phyloP scores from a whole-genome alignment of 2,329 filamentous ascomycete species.

The Trichoderma citrinoviride region DNA sequence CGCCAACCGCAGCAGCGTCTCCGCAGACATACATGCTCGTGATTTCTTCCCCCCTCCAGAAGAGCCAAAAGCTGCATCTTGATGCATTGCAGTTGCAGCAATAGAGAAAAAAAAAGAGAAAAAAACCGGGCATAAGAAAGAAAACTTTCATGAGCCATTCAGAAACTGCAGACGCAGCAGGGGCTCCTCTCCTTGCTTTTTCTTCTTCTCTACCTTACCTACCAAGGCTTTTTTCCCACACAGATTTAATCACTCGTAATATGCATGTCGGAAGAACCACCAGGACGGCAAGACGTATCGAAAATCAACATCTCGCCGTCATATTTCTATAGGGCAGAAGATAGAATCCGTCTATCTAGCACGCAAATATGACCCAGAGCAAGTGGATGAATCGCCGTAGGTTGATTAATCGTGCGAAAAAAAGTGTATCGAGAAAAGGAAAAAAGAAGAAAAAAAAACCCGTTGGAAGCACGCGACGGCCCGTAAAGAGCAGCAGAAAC shows the following conservation, averaged over 20 bases:
- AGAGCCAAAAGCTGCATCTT: neutral
- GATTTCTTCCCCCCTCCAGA: neutral
- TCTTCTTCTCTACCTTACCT: neutral
- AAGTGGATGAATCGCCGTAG: constrained; percentile 51
- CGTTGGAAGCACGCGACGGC: neutral
- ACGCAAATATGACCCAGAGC: constrained; percentile 60
- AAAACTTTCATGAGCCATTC: neutral
- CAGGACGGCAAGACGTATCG: constrained; percentile 28
- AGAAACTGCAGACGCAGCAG: neutral
- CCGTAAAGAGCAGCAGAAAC: neutral
- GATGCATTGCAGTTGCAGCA: neutral
- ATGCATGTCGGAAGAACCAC: constrained; percentile 35
- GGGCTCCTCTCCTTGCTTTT: neutral
- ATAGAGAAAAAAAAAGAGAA: too few species aligned
- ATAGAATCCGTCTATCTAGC: constrained; percentile 45
- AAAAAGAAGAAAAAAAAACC: constrained; percentile 26
- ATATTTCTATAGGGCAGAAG: constrained; percentile 28
- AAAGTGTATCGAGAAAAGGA: constrained; percentile 36
- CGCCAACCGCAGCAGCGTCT: neutral
- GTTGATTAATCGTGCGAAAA: constrained; percentile 61
- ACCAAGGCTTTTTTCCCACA: too few species aligned
- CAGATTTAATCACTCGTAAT: neutral
- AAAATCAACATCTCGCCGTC: constrained; percentile 24
- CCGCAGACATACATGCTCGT: neutral
- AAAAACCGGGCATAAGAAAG: neutral